Conservation (phyloP, 2,329 filamentous ascomycete species). For the Sarocladium brachiariae region DNA sequence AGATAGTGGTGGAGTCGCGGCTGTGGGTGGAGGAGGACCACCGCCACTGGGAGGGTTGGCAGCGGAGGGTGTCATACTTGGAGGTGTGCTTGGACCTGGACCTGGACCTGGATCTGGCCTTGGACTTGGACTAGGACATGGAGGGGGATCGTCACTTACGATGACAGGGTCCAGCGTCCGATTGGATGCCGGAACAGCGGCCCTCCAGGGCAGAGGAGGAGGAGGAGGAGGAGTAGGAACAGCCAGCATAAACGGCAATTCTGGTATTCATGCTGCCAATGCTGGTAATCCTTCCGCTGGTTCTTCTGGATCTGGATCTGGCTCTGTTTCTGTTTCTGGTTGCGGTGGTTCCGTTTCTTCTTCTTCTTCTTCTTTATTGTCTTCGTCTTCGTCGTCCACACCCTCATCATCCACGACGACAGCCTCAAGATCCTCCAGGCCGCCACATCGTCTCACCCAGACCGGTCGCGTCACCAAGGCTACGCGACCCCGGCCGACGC, state of each 20-base stretch:
- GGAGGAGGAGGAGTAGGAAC: slow-evolving; percentile 12
- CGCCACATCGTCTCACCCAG: slow-evolving; percentile 12
- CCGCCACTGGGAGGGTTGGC: not conserved
- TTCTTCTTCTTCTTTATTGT: not conserved
- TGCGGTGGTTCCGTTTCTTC: not conserved
- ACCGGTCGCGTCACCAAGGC: slow-evolving; percentile 20
- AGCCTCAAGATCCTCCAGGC: not conserved
- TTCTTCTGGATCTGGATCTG: not conserved
- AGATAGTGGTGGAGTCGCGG: not conserved
- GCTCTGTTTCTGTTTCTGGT: not conserved
- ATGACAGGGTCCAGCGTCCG: slow-evolving; percentile 5
- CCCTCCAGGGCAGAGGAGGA: slow-evolving; percentile 7
- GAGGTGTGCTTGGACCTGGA: no score
- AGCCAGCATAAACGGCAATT: slow-evolving; percentile 13
- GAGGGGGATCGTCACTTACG: slow-evolving; percentile 6
- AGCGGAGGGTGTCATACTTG: not conserved
- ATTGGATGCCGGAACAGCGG: slow-evolving; percentile 7
- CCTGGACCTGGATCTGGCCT: no score
- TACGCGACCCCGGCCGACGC: slow-evolving; percentile 2
- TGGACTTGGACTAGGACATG: not conserved
- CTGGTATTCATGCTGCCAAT: not conserved
- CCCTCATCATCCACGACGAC: not conserved
- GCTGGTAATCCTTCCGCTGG: not conserved
- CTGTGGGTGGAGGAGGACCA: not conserved
- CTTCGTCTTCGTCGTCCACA: not conserved